Percentiles rank a stretch among this genome's conserved stretches.
Conservation (phyloP, 2,329 filamentous ascomycete species). For the Xylaria sp. region DNA sequence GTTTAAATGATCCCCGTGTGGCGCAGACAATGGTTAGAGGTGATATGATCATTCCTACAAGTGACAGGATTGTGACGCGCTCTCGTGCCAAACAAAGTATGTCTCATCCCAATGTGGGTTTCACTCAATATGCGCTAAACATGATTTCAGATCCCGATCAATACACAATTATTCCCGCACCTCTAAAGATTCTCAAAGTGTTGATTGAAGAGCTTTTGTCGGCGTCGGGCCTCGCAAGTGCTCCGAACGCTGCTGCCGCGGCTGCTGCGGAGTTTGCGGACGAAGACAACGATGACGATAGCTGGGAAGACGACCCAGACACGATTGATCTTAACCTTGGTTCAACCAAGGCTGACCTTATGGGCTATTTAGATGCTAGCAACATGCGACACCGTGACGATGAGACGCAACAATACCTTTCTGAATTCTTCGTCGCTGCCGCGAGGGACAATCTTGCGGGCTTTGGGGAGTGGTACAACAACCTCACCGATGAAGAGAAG, state of each 20-base stretch:
- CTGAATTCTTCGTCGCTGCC: slow-evolving; percentile 78
- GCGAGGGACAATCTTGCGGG: slow-evolving; percentile 65
- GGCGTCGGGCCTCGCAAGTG: slow-evolving; percentile 73
- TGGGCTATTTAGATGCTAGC: slow-evolving; percentile 75
- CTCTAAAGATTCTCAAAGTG: slow-evolving; percentile 95
- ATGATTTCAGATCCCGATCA: slow-evolving; percentile 77
- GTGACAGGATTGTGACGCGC: slow-evolving; percentile 90
- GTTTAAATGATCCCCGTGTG: slow-evolving; percentile 83
- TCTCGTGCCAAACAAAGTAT: slow-evolving; percentile 86
- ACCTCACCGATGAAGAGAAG: slow-evolving; percentile 66
- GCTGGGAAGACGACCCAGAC: slow-evolving; percentile 88
- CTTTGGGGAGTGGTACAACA: slow-evolving; percentile 67
- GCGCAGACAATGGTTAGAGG: slow-evolving; percentile 87
- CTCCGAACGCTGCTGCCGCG: slow-evolving; percentile 70
- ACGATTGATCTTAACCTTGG: slow-evolving; percentile 79
- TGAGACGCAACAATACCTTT: slow-evolving; percentile 86
- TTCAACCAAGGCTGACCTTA: slow-evolving; percentile 77
- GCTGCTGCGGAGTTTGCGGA: slow-evolving; percentile 65
- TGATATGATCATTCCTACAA: slow-evolving; percentile 83
- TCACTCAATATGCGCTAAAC: slow-evolving; percentile 43
- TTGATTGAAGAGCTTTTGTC: slow-evolving; percentile 91
- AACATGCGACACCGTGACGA: slow-evolving; percentile 79
- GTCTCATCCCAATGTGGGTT: slow-evolving; percentile 43
- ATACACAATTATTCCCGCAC: slow-evolving; percentile 86
- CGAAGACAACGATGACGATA: slow-evolving; percentile 79